Conservation (phyloP, 805 yeast species). For the Teunomyces cretensis region DNA sequence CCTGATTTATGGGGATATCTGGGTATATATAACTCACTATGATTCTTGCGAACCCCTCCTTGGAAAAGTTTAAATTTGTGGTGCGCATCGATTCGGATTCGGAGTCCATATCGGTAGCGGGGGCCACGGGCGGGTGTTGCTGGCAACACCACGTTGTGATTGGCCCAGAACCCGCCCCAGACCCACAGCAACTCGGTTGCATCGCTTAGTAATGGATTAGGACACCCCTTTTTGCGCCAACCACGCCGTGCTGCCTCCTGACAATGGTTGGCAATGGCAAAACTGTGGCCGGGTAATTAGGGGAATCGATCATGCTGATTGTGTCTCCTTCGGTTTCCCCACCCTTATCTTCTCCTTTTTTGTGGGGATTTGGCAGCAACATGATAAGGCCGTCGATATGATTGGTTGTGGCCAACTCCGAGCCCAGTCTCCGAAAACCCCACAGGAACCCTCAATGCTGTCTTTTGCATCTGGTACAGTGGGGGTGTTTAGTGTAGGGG, state of each 20-base stretch:
- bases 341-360: background rate
- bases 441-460: background rate
- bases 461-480: no score
- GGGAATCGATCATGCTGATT: background rate
- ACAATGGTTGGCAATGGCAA: no score
- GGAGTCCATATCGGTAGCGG: background rate
- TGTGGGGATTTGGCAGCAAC: background rate
- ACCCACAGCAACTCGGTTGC: background rate
- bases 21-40: constrained; percentile 1
- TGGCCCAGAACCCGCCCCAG: background rate
- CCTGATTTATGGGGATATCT: background rate
- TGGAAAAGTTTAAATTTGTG: constrained; percentile 2
- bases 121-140: background rate
- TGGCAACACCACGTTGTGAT: background rate
- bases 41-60: background rate
- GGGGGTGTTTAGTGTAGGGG: no score
- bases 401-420: background rate
- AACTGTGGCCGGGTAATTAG: background rate
- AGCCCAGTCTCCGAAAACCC: background rate
- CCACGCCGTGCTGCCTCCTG: no score
- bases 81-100: constrained; percentile 3
- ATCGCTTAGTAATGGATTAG: background rate
- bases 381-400: background rate
- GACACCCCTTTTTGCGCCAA: no score
- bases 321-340: background rate